phyloP scores from a whole-genome alignment of 2,329 filamentous ascomycete genomes.

The Trichoderma hamatum region DNA sequence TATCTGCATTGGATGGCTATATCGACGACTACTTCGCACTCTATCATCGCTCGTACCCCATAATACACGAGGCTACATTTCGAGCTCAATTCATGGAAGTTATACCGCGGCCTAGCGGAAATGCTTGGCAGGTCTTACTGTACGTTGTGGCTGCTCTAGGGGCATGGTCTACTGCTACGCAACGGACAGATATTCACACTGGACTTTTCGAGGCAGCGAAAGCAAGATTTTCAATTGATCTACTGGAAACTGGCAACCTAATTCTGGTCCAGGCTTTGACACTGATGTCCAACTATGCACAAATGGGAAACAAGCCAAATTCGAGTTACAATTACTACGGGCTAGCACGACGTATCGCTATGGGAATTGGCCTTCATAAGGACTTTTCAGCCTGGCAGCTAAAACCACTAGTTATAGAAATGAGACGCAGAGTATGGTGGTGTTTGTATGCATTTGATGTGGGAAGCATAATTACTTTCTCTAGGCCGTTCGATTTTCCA shows the following conservation, averaged over 20 bases:
- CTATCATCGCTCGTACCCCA: constrained; percentile 51
- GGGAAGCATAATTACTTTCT: constrained; percentile 51
- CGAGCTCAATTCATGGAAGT: constrained; percentile 43
- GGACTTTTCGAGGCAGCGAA: constrained; percentile 29
- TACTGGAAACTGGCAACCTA: constrained; percentile 41
- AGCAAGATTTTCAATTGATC: constrained; percentile 36
- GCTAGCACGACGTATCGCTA: constrained; percentile 50
- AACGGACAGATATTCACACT: too few species aligned
- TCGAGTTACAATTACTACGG: constrained; percentile 53
- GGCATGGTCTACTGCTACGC: too few species aligned
- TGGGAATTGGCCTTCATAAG: constrained; percentile 51
- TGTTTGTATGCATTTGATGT: constrained; percentile 49
- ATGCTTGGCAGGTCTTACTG: constrained; percentile 42
- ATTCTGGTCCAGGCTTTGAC: constrained; percentile 39
- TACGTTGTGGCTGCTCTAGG: constrained; percentile 32
- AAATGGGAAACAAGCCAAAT: constrained; percentile 53
- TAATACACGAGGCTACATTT: constrained; percentile 51
- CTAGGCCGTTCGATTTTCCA: constrained; percentile 1
- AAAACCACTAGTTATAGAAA: constrained; percentile 30
- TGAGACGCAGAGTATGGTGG: constrained; percentile 48
- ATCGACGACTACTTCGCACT: constrained; percentile 47
- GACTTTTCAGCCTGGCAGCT: constrained; percentile 37
- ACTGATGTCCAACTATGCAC: constrained; percentile 46
- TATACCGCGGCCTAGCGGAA: constrained; percentile 36
- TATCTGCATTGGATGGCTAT: constrained; percentile 1